These are phyloP conservation scores for Ceratocystis ficicola DNA, from an alignment of 2,329 filamentous ascomycete genomes.

Conservation along the genomic window DNA sequence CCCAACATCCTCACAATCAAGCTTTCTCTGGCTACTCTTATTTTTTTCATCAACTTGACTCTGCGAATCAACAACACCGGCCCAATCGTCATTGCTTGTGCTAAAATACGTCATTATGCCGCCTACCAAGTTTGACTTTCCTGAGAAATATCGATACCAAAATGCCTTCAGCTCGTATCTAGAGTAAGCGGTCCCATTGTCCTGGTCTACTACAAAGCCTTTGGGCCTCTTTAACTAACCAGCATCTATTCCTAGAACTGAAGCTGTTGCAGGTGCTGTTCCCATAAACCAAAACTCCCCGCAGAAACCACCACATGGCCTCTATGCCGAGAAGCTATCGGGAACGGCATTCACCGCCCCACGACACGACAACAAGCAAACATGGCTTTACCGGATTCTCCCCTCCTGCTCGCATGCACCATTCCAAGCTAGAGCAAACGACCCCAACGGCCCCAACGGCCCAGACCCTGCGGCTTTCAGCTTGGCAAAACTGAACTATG, in stretches of 20 bases:
- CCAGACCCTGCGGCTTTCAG: conserved; percentile 24
- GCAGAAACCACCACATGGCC: conserved; percentile 63
- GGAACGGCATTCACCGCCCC: conserved; percentile 61
- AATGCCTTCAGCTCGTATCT: conserved; percentile 68
- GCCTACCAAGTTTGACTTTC: conserved; percentile 37
- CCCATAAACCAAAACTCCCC: conserved; percentile 70
- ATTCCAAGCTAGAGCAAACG: conserved; percentile 38
- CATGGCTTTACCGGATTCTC: conserved; percentile 60
- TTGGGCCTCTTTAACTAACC: neutral
- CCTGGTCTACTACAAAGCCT: neutral
- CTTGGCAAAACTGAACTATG: conserved; percentile 48
- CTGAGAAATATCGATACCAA: conserved; percentile 58
- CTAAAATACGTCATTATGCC: conserved; percentile 32
- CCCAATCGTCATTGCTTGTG: neutral
- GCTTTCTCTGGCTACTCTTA: neutral
- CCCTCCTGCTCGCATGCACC: conserved; percentile 50
- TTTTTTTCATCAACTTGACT: neutral
- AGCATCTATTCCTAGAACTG: conserved; percentile 42
- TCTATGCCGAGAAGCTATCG: conserved; percentile 72
- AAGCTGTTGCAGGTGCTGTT: conserved; percentile 62
- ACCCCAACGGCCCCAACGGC: conserved; percentile 21
- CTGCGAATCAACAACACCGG: neutral
- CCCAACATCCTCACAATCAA: too few relatives aligned
- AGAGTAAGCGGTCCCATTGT: conserved; percentile 43
- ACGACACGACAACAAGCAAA: conserved; percentile 55